Evolutionary conservation across 441 rosid species (phyloP), one percentile per base, ranked within the genome.

Genomic region (Lepidium campestre): DNA sequence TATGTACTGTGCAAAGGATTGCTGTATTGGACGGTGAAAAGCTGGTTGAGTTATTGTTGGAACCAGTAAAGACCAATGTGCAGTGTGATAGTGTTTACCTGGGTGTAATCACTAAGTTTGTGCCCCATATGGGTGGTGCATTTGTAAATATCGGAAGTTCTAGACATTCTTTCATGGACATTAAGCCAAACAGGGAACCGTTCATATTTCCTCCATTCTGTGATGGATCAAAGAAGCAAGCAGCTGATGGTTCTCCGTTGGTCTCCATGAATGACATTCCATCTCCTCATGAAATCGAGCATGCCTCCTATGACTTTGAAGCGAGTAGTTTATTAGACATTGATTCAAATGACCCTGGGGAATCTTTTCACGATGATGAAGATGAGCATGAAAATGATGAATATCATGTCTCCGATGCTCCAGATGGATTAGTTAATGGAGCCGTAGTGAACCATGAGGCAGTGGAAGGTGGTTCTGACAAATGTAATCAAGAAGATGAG

Each of bases 61-160:
- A 93, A 79, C 99, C 99, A 50, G 96, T 90, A 59, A 90, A 93
- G 81, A 84, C 78, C 67, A 81, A 83, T 41, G 99, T 90, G 60
- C 95, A 80, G 79, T 88, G 93, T 81, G 97, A 90, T 77, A 93
- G 87, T 79, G 88, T 93, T 59, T 93, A 93, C 77, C 76, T 93
- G 47, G 97, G 99, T 19, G 85, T 87, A 37, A 81, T 93, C 54
- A 76, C 88, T 55, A 90, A 89, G 79, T 86, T 85, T 73, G 97
- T 86, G 31, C 99, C 99, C 11, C 85, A 87, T 72, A 89, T 93
- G 99, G 95, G 95, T 52, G 98, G 98, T 77, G 98, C 98, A 56
- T 90, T 93, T 90, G 95, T 93, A 63, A 86, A 89, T 65, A 89
- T 93, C 48, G 96, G 96, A 65, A 82, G 78, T 79, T 68, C 86